These are phyloP conservation scores for Phytophthora sp. DNA, from an alignment of 352 stramenopile genomes.

Conservation along the genomic window DNA sequence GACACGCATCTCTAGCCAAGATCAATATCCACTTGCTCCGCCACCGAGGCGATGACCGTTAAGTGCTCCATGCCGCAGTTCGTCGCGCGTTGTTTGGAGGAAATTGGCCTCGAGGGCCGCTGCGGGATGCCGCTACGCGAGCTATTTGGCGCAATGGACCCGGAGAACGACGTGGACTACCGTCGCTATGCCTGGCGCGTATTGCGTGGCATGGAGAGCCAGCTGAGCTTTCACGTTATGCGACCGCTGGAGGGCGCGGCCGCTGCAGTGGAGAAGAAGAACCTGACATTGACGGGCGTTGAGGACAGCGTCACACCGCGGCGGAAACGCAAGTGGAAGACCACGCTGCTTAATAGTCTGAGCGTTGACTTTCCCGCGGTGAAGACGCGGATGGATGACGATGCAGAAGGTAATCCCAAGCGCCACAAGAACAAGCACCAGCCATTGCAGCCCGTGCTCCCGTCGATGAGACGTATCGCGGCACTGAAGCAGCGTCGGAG, in stretches of 20 bases:
- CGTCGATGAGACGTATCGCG: conserved; percentile 59
- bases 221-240: conserved; percentile 77
- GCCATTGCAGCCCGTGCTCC: conserved; percentile 48
- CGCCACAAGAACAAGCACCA: conserved; percentile 40
- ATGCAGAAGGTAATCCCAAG: conserved; percentile 19
- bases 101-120: conserved; percentile 79
- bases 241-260: conserved; percentile 26
- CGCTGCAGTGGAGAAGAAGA: conserved; percentile 16
- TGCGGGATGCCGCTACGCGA: conserved; percentile 68
- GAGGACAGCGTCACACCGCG: conserved; percentile 11
- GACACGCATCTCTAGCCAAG: conserved; percentile 4
- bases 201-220: conserved; percentile 56
- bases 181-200: conserved; percentile 69
- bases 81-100: conserved; percentile 78
- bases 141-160: conserved; percentile 68
- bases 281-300: neutral
- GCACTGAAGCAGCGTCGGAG: conserved; percentile 47
- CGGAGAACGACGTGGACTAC: conserved; percentile 56
- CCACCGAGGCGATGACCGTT: conserved; percentile 14
- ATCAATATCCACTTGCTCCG: neutral
- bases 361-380: conserved; percentile 10
- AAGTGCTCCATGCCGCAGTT: conserved; percentile 64
- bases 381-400: neutral
- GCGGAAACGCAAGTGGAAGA: conserved; percentile 80
- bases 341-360: conserved; percentile 50